Base-by-base conservation (phyloP, 2,329 filamentous ascomycete genomes). In the Verticillium dahliae region DNA sequence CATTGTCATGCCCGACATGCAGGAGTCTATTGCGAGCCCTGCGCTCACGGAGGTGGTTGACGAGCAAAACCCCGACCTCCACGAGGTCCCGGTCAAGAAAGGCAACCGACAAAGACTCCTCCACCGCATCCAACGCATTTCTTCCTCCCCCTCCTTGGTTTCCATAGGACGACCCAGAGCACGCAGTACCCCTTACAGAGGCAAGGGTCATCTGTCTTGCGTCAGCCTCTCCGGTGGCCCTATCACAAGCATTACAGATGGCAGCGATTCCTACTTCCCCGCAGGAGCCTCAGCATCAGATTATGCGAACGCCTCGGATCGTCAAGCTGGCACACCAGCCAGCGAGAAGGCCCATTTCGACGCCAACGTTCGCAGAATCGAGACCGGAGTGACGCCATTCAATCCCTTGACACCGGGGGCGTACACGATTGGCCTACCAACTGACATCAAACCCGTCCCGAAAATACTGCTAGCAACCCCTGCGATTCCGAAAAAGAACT, bases 61-160 rank as follows among this genome's bases (percentile, higher is more conserved):
- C 27, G 67, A 67, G 62, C 67, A 70, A 37, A 63, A 66, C 50
- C 62, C 63, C 14, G 64, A 65, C 62, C 68, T 67, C 55, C 63
- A 64, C 13, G 73, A 73, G 39, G 65, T 63, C 45, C 75, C 74
- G 3, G 79, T 78, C 33, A 91, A 89, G 74, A 79, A 84, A 61
- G 92, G 88, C 72, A 84, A 86, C 60, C 85, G 90, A 56, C 85
- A 88, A 68, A 85, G 88, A 62, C 75, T 96, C 38, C 78, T 96
- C 18, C 86, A 87, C 65, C 86, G 88, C 37, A 81, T 96, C 57
- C 89, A 94, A 65, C 88, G 91, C 62, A 94, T 96, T 70, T 88
- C 90, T 11, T 96, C 92, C 0, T 91, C 89, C 6, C 88, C 90
- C 1, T 90, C 90, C 15, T 77, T 96, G 58, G 80, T 83, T 50